A percentile compares a stretch with the other conserved stretches of the same genome.
phyloP scores from a whole-genome alignment of 805 yeast genomes.

The Starmerella bombi region DNA sequence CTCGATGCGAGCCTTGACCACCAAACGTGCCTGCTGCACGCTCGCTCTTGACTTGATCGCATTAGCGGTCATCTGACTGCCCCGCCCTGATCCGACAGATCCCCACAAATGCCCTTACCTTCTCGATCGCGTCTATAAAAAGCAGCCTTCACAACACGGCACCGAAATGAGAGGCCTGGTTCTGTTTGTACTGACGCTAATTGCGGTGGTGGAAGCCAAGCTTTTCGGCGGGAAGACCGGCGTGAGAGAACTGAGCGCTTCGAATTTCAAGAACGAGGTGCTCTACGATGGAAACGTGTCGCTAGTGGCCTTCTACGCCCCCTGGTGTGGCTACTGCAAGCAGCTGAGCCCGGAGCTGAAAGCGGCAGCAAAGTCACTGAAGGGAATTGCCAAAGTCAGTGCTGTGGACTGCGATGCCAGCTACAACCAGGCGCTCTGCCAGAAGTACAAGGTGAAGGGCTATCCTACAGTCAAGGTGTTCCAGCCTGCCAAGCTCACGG shows the following conservation, averaged over 20 bases:
- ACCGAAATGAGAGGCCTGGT: too few relatives aligned
- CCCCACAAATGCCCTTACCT: too few relatives aligned
- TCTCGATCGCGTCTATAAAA: too few relatives aligned
- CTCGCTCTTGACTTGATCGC: too few relatives aligned
- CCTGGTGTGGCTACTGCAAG: conserved; percentile 98
- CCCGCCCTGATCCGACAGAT: too few relatives aligned
- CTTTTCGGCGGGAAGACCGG: conserved; percentile 13
- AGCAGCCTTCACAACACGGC: too few relatives aligned
- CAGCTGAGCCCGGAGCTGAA: conserved; percentile 50
- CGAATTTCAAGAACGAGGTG: conserved; percentile 52
- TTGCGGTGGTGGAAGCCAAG: conserved; percentile 1
- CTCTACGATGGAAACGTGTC: conserved; percentile 62
- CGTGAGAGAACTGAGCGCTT: conserved; percentile 18
- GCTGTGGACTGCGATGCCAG: conserved; percentile 77
- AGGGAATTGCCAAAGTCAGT: conserved; percentile 41
- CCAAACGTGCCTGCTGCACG: too few relatives aligned
- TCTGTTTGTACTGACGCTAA: not conserved
- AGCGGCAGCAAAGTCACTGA: conserved; percentile 49
- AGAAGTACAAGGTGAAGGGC: conserved; percentile 51
- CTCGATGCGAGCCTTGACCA: too few relatives aligned
- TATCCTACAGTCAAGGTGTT: conserved; percentile 76
- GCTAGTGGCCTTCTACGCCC: conserved; percentile 84
- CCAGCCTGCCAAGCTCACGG: conserved; percentile 59
- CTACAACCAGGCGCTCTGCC: conserved; percentile 56
- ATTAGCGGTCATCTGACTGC: too few relatives aligned